Base-by-base conservation (phyloP, 352 stramenopile genomes). In the Pythium phragmitis region DNA sequence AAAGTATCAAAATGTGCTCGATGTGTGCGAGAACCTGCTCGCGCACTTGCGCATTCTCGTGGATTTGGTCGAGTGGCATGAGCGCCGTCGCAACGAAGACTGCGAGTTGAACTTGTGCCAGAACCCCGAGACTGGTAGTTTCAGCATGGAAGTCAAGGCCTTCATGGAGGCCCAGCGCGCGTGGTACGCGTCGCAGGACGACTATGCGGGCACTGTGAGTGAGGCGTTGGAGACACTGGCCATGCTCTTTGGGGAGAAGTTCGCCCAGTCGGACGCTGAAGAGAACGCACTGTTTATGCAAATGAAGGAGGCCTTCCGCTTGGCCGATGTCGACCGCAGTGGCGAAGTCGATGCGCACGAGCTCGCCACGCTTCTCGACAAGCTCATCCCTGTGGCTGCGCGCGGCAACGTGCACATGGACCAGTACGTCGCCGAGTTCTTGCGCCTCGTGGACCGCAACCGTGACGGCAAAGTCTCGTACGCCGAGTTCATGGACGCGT, bases 401-500 rank as follows among this genome's bases (percentile, higher is more conserved):
- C 57, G 57, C 4, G 57, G 57, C 7, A 72, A 76, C 26, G 70
- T 78, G 9, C 70, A 72, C 39, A 80, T 92, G 61, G 79, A 91
- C 26, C 69, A 89, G 43, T 93, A 93, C 26, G 80, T 93, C 14
- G 80, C 80, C 6, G 80, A 91, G 46, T 93, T 93, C 52, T 90
- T 93, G 80, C 36, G 62, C 7, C 61, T 90, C 7, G 84, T 91
- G 43, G 84, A 92, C 64, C 78, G 77, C 46, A 78, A 92, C 49
- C 56, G 79, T 9, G 77, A 87, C 60, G 84, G 80, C 33, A 77
- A 82, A 57, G 72, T 92, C 26, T 84, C 82, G 34, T 89, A 89
- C 43, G 52, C 63, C 0, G 85, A 93, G 63, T 91, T 93, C 63
- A 91, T 91, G 82, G 66, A 90, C 52, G 84, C 82, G 0, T 55